phyloP scores from a whole-genome alignment of 2,329 filamentous ascomycete species.

The Colletotrichum destructivum region DNA sequence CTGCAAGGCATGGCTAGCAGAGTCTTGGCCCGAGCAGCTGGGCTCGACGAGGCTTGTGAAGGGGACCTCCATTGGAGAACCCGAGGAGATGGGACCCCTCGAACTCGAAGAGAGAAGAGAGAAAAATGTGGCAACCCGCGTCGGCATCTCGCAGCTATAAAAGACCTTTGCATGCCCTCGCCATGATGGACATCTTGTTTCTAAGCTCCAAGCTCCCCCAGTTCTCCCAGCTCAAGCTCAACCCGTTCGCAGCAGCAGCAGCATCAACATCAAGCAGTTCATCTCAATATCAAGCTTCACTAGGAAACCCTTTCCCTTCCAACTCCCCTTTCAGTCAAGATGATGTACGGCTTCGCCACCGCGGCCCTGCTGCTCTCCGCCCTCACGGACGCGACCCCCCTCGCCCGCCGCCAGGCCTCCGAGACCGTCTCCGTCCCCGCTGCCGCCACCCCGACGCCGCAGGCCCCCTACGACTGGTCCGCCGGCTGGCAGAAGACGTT shows the following conservation, averaged over 20 bases:
- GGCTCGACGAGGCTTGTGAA: not conserved
- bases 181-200: not conserved
- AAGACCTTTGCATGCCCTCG: constrained; percentile 13
- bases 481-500: constrained; percentile 53
- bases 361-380: constrained; percentile 47
- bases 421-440: constrained; percentile 42
- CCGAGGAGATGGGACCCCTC: constrained; percentile 3
- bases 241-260: not conserved
- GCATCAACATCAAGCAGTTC: not conserved
- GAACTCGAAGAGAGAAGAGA: not conserved
- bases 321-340: constrained; percentile 9
- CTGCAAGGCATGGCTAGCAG: constrained; percentile 7
- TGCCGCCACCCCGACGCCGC: constrained; percentile 39
- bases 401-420: constrained; percentile 45
- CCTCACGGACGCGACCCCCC: constrained; percentile 47
- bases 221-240: constrained; percentile 20
- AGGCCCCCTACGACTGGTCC: constrained; percentile 51
- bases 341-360: constrained; percentile 37
- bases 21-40: constrained; percentile 27
- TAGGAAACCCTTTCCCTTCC: not conserved
- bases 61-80: not conserved
- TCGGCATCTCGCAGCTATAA: constrained; percentile 37
- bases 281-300: not conserved
- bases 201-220: constrained; percentile 23
- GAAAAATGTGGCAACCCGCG: not conserved